Evolutionary conservation across 2,329 filamentous ascomycete genomes (phyloP).

Genomic region (Macrophomina pseudophaseolina): DNA sequence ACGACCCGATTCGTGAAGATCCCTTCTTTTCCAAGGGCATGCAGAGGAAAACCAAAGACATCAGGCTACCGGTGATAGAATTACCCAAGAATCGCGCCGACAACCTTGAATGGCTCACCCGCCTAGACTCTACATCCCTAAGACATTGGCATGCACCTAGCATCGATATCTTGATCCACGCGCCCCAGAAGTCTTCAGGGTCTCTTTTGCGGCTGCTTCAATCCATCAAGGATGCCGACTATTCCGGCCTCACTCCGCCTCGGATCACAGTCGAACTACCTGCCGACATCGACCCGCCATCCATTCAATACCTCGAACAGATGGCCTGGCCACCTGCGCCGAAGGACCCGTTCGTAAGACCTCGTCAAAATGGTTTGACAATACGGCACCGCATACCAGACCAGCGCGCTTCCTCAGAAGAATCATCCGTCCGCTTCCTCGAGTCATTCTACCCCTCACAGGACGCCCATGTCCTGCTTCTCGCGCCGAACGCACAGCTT

Average conservation of each 20-base stretch:
- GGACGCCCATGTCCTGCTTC: slow-evolving; percentile 77
- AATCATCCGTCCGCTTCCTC: slow-evolving; percentile 75
- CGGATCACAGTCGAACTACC: slow-evolving; percentile 87
- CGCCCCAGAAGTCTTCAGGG: slow-evolving; percentile 71
- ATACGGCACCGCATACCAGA: slow-evolving; percentile 75
- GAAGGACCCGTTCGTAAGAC: slow-evolving; percentile 47
- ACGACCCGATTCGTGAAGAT: slow-evolving; percentile 70
- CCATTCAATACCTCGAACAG: slow-evolving; percentile 70
- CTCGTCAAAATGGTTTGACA: slow-evolving; percentile 53
- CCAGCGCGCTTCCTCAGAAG: slow-evolving; percentile 65
- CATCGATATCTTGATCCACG: slow-evolving; percentile 85
- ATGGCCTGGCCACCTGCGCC: slow-evolving; percentile 54
- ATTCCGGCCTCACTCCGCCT: slow-evolving; percentile 70
- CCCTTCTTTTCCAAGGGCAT: slow-evolving; percentile 68
- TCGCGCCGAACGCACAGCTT: slow-evolving; percentile 81
- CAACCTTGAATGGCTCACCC: slow-evolving; percentile 76
- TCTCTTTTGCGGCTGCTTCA: slow-evolving; percentile 76
- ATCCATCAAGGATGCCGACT: slow-evolving; percentile 78
- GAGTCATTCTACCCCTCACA: slow-evolving; percentile 84
- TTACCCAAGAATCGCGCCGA: slow-evolving; percentile 69
- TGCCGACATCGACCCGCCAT: slow-evolving; percentile 67
- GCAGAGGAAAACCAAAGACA: slow-evolving; percentile 57
- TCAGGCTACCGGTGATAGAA: slow-evolving; percentile 71
- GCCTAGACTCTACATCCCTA: slow-evolving; percentile 75
- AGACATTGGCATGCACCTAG: slow-evolving; percentile 76